phyloP scores from a whole-genome alignment of 202 grass and related monocot genomes.

The Hordeum pubiflorum region DNA sequence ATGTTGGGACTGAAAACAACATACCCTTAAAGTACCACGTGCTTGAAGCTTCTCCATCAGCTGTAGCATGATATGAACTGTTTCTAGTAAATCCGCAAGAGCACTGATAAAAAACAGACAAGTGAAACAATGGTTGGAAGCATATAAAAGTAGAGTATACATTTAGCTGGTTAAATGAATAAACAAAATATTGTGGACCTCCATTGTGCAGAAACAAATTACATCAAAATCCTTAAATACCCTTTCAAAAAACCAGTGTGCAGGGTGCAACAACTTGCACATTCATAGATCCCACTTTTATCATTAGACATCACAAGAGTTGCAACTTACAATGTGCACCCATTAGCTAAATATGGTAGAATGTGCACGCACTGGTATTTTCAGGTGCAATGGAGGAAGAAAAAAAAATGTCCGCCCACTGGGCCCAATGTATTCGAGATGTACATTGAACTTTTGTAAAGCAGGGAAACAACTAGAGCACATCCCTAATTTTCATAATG shows the following conservation, averaged over 20 bases:
- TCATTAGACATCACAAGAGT: neutral
- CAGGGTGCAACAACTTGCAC: neutral
- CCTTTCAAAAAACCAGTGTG: neutral
- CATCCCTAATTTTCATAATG: conserved; percentile 8
- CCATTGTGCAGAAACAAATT: conserved; percentile 7
- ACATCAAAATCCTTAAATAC: conserved; percentile 6
- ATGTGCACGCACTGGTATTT: neutral
- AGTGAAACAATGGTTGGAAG: conserved; percentile 15
- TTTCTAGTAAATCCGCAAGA: conserved; percentile 89
- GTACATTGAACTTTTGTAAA: conserved; percentile 9
- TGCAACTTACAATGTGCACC: neutral
- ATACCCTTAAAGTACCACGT: conserved; percentile 81
- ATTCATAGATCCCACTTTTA: neutral
- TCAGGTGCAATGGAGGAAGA: neutral
- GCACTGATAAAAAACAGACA: conserved; percentile 49
- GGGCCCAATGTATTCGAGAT: neutral
- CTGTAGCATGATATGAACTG: conserved; percentile 81
- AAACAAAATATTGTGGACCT: neutral
- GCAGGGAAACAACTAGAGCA: neutral
- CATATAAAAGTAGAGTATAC: neutral
- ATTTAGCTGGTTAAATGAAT: neutral
- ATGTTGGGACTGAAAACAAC: conserved; percentile 12
- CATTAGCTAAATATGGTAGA: neutral
- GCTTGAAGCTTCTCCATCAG: conserved; percentile 96
- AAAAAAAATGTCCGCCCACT: neutral